Percentiles rank a stretch among this genome's conserved stretches.
Conservation (phyloP, 2,329 filamentous ascomycete species). For the Camillea tinctor region DNA sequence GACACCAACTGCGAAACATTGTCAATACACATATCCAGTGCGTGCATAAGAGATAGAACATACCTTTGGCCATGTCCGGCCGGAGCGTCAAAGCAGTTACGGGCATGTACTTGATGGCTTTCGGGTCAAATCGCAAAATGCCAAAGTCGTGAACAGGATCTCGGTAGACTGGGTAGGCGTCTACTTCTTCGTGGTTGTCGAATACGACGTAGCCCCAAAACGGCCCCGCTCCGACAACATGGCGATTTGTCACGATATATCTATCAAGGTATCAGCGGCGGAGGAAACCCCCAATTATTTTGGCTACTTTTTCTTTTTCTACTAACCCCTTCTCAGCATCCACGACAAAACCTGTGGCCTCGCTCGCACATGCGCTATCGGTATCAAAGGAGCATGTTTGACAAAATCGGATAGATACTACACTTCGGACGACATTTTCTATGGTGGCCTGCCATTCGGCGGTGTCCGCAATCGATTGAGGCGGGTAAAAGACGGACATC, state of each 20-base stretch:
- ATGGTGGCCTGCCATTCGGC: conserved; percentile 96
- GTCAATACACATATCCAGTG: conserved; percentile 6
- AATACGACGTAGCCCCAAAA: conserved; percentile 99
- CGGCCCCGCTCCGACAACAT: conserved; percentile 91
- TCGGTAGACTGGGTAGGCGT: conserved; percentile 94
- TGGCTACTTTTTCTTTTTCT: conserved; percentile 1
- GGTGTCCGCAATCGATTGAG: conserved; percentile 51
- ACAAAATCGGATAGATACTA: conserved; percentile 98
- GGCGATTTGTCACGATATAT: conserved; percentile 83
- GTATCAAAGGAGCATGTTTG: conserved; percentile 98
- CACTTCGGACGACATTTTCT: conserved; percentile 88
- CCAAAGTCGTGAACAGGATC: conserved; percentile 99
- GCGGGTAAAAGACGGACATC: conserved; percentile 37
- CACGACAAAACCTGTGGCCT: conserved; percentile 96
- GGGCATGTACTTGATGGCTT: conserved; percentile 96
- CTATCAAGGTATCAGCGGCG: conserved; percentile 32
- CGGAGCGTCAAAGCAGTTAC: conserved; percentile 76
- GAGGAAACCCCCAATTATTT: not conserved
- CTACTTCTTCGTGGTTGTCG: conserved; percentile 96
- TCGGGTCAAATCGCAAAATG: conserved; percentile 92
- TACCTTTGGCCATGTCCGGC: conserved; percentile 76
- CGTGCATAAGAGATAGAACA: conserved; percentile 16
- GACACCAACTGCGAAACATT: conserved; percentile 62
- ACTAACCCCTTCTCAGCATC: conserved; percentile 77
- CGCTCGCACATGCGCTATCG: conserved; percentile 88